Base-by-base conservation (phyloP, 768 basidiomycete species). In the Exsudoporus frostii region DNA sequence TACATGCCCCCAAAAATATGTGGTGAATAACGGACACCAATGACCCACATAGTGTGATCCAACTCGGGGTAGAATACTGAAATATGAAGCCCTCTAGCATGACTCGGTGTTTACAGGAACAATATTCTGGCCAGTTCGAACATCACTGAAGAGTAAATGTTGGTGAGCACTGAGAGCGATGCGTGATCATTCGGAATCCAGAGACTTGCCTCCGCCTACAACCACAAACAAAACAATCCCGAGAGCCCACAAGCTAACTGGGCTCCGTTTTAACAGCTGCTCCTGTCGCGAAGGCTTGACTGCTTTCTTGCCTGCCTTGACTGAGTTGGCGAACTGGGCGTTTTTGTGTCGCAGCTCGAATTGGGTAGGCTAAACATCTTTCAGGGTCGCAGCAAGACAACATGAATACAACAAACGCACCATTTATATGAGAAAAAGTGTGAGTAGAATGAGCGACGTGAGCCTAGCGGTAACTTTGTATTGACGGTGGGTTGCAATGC, bases 331-430 rank as follows among this genome's bases (percentile, higher is more conserved):
- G 71, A 93, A 93, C 72, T 90, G 86, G 52, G 79, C 79, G 70
- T 92, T 93, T 70, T 83, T 82, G 64, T 84, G 82, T 61, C 88
- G 85, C 72, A 91, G 79, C 64, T 92, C 90, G 67, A 88, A 90
- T 76, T 88, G 82, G 50, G 86, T 89, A 48, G 89, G 88, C 88
- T 90, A 62, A 5, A 43, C 37, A 3, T 22, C 30, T 0, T 19
- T 48, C 14, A 65, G 52, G 7, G 5, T 11, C 4, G 7, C 11
- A 24, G 15, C 20, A 29, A 14, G 2, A 10, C 14, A 5, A 24
- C 25, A 14, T 6, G n/a, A 7, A 40, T 20, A 25, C 15, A 30
- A 34, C 17, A 48, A 27, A 59, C 67, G n/a, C 39, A 73, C 73
- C 75, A 76, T 76, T 50, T 41, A 41, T 7, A 30, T 15, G 7